Percentiles rank a stretch among this genome's conserved stretches.
Evolutionary conservation across 345 rosid species (phyloP).

Genomic region (Rubroshorea leprosula): DNA sequence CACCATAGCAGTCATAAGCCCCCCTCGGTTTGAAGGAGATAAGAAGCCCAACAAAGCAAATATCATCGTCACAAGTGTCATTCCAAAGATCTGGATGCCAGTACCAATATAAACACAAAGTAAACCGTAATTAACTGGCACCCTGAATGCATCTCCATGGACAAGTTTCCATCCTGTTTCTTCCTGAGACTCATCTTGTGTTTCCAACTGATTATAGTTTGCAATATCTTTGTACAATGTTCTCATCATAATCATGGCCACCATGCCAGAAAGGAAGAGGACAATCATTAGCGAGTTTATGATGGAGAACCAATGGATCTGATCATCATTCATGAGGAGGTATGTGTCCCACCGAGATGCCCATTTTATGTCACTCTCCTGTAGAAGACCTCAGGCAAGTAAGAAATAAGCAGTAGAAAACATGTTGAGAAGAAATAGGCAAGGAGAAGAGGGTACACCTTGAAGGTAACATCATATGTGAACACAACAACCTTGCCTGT

Average conservation of each 20-base stretch:
- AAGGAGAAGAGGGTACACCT: conserved; percentile 35
- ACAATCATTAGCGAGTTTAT: conserved; percentile 96
- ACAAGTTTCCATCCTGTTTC: conserved; percentile 99
- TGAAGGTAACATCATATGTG: conserved; percentile 85
- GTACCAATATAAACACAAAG: conserved; percentile 93
- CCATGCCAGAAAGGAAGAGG: conserved; percentile 96
- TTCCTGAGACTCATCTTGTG: conserved; percentile 98
- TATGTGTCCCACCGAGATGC: conserved; percentile 99
- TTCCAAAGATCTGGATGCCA: conserved; percentile 84
- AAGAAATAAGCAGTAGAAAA: background rate
- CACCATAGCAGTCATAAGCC: conserved; percentile 99
- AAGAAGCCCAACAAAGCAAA: conserved; percentile 90
- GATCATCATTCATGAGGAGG: conserved; percentile 97
- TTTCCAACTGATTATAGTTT: conserved; percentile 91
- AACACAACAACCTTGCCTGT: conserved; percentile 70
- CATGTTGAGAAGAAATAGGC: conserved; percentile 4
- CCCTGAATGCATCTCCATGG: conserved; percentile 91
- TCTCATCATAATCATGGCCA: conserved; percentile 99
- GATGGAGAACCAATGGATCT: conserved; percentile 97
- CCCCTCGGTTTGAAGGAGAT: conserved; percentile 97
- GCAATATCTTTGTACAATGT: conserved; percentile 90
- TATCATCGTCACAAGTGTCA: conserved; percentile 96
- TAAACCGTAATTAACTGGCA: conserved; percentile 73
- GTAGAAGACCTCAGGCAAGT: background rate
- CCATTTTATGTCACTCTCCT: conserved; percentile 98